Evolutionary conservation across 371 early-diverging fungal genomes (phyloP).

Genomic region (Rhizopus sp.): DNA sequence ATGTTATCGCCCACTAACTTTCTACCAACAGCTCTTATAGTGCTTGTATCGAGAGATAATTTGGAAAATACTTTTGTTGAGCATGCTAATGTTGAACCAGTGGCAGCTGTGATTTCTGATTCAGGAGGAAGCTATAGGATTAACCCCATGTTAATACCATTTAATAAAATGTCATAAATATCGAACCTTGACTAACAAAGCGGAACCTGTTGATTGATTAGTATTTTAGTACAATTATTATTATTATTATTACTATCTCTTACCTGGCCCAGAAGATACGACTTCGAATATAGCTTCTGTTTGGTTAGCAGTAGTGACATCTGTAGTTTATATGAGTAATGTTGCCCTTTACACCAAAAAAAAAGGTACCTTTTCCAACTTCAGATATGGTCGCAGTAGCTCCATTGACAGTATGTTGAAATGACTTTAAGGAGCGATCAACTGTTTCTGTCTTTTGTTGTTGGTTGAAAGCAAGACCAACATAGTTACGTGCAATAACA

Average conservation of each 20-base stretch:
- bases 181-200: constrained; percentile 46
- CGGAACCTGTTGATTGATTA: constrained; percentile 31
- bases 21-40: constrained; percentile 53
- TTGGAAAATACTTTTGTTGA: constrained; percentile 58
- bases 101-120: constrained; percentile 61
- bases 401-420: constrained; percentile 22
- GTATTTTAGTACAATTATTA: neutral
- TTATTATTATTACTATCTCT: neutral
- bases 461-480: constrained; percentile 30
- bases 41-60: constrained; percentile 52
- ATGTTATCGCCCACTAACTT: constrained; percentile 58
- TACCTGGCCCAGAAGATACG: constrained; percentile 60
- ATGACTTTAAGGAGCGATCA: constrained; percentile 29
- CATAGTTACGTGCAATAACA: constrained; percentile 25
- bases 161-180: constrained; percentile 7
- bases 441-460: constrained; percentile 18
- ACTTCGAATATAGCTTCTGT: constrained; percentile 64
- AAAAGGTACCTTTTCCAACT: constrained; percentile 23
- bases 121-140: constrained; percentile 55
- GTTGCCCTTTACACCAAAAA: constrained; percentile 10
- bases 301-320: constrained; percentile 44
- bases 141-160: constrained; percentile 21
- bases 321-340: constrained; percentile 17
- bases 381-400: constrained; percentile 21
- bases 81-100: constrained; percentile 64